Evolutionary conservation across 2,329 filamentous ascomycete species (phyloP), one percentile per base, ranked within the genome.

Genomic region (Aaosphaeria arxii): DNA sequence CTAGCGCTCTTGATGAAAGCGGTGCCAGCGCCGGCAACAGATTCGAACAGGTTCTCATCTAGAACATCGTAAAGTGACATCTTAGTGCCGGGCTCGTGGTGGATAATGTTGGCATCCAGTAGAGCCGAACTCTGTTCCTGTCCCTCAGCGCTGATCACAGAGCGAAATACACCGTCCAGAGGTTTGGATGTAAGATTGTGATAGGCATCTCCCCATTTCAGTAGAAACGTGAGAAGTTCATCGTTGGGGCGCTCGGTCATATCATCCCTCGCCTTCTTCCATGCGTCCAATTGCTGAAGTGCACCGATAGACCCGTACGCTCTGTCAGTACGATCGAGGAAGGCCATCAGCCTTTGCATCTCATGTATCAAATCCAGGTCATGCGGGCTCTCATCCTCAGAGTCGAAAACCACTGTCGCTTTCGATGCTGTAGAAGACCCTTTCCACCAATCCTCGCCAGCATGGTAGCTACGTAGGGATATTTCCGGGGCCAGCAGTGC

Each of bases 361-460:
- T 86, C 83, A 42, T 77, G 69, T 7, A 85, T 63, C 13, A 84
- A 66, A 2, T 75, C 71, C n/a, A 66, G 44, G 3, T 57, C 56
- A 11, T 57, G 43, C 45, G 66, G 58, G n/a, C 57, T 56, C 5
- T 62, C 62, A 30, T 58, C 51, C 5, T 67, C 57, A 5, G 60
- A 51, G 33, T 57, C 58, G 48, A 74, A 59, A 44, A 77, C 73
- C n/a, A 83, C 73, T 24, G 80, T 76, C 42, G 74, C 76, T 4
- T 78, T 72, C 11, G 76, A 63, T 30, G 74, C 68, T 29, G 82
- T 77, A 0, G 74, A 62, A 30, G 73, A 74, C 17, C 83, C 83
- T 56, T 77, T 80, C 83, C 83, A 86, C 83, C 83, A 86, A 7
- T 82, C 77, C 1, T 72, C 55, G 49, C 83, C 76, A 45, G 76